Evolutionary conservation across 2,329 filamentous ascomycete genomes (phyloP).

Genomic region (Penicillium hesseltinei): DNA sequence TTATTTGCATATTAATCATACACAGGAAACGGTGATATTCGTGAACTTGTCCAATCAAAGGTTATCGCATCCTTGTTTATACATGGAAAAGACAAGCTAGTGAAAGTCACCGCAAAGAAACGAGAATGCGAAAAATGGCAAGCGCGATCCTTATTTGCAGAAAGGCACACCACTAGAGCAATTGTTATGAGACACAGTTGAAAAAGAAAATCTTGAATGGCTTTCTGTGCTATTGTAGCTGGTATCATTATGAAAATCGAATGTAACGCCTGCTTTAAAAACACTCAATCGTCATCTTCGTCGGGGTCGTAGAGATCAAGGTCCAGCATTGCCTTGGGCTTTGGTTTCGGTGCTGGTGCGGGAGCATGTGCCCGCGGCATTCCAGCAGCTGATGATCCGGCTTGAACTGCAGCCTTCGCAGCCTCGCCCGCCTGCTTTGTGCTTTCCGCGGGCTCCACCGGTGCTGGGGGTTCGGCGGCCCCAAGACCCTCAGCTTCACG

Average conservation of each 20-base stretch:
- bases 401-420: constrained; percentile 34
- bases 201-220: not conserved
- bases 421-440: constrained; percentile 34
- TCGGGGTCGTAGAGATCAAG: constrained; percentile 48
- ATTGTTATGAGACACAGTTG: not conserved
- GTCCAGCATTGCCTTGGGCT: constrained; percentile 43
- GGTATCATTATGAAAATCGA: constrained; percentile 20
- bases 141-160: too few relatives aligned
- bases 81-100: too few relatives aligned
- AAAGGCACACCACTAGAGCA: too few relatives aligned
- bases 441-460: constrained; percentile 32
- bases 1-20: too few relatives aligned
- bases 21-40: too few relatives aligned
- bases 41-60: too few relatives aligned
- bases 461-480: constrained; percentile 44
- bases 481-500: constrained; percentile 58
- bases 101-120: too few relatives aligned
- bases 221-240: constrained; percentile 8
- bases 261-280: constrained; percentile 8
- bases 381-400: constrained; percentile 25
- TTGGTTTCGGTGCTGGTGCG: constrained; percentile 31
- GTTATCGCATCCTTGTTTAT: too few relatives aligned
- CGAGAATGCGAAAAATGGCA: too few relatives aligned
- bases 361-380: constrained; percentile 13
- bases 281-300: constrained; percentile 42